These are phyloP conservation scores for Hyaloperonospora brassicae DNA, from an alignment of 352 stramenopile genomes.

Conservation along the genomic window DNA sequence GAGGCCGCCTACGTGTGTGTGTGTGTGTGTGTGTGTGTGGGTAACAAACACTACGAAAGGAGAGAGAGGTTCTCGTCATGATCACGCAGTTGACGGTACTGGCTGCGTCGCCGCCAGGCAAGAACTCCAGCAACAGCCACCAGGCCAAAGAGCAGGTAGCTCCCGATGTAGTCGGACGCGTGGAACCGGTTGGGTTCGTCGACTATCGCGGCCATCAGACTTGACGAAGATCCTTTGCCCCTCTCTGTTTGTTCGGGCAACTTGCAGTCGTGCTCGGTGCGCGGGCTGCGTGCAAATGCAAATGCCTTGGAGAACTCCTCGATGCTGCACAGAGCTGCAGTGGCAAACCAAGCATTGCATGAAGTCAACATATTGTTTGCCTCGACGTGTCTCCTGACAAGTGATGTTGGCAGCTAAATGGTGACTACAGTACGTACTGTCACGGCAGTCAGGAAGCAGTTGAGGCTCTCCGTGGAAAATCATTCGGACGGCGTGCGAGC, in stretches of 20 bases:
- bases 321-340: slow-evolving; percentile 45
- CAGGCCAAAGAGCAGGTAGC: slow-evolving; percentile 48
- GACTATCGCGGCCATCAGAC: slow-evolving; percentile 15
- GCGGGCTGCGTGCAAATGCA: slow-evolving; percentile 43
- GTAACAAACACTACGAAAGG: slow-evolving; percentile 3
- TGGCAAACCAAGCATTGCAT: slow-evolving; percentile 2
- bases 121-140: slow-evolving; percentile 45
- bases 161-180: slow-evolving; percentile 42
- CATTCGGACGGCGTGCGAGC: slow-evolving; percentile 48
- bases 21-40: too few relatives aligned
- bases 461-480: slow-evolving; percentile 72
- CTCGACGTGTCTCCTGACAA: not conserved
- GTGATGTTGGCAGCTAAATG: not conserved
- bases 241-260: slow-evolving; percentile 27
- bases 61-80: slow-evolving; percentile 23
- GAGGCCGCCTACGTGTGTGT: too few relatives aligned
- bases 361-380: slow-evolving; percentile 6
- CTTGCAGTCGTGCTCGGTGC: slow-evolving; percentile 44
- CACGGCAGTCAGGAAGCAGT: slow-evolving; percentile 55
- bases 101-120: slow-evolving; percentile 36
- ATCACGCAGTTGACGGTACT: slow-evolving; percentile 4
- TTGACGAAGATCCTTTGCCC: slow-evolving; percentile 16
- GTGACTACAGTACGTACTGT: slow-evolving; percentile 35
- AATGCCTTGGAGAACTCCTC: slow-evolving; percentile 50
- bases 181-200: slow-evolving; percentile 8